Percentiles rank a stretch among this genome's conserved stretches.
phyloP scores from a whole-genome alignment of 2,329 filamentous ascomycete species.

The Xylaria sp. region DNA sequence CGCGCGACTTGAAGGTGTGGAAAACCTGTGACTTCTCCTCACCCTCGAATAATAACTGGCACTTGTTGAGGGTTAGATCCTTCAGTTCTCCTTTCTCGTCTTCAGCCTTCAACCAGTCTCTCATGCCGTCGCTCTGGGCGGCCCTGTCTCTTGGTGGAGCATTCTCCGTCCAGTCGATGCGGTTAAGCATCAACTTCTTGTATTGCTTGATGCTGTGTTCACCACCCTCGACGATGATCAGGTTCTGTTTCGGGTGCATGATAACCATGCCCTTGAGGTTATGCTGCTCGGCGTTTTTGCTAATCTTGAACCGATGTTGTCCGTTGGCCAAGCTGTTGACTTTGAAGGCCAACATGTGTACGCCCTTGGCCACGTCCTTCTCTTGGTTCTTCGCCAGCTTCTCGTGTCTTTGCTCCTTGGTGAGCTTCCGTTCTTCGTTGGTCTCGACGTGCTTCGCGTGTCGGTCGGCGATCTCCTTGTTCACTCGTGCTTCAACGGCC shows the following conservation, averaged over 20 bases:
- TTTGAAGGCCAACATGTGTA: slow-evolving; percentile 88
- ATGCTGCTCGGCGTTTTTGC: slow-evolving; percentile 90
- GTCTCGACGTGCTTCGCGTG: slow-evolving; percentile 78
- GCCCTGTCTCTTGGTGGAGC: slow-evolving; percentile 72
- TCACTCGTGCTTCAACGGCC: slow-evolving; percentile 93
- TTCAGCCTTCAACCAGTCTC: slow-evolving; percentile 82
- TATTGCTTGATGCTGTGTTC: slow-evolving; percentile 84
- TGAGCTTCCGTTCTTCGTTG: slow-evolving; percentile 89
- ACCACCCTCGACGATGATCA: slow-evolving; percentile 93
- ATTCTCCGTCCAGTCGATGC: slow-evolving; percentile 96
- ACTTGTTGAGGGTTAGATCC: slow-evolving; percentile 84
- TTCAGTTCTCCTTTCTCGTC: slow-evolving; percentile 82
- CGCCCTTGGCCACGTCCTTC: slow-evolving; percentile 86
- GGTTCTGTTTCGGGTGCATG: slow-evolving; percentile 86
- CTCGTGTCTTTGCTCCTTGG: slow-evolving; percentile 85
- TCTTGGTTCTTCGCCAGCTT: slow-evolving; percentile 87
- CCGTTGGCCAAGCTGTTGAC: slow-evolving; percentile 91
- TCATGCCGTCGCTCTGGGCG: slow-evolving; percentile 67
- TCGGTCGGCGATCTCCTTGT: slow-evolving; percentile 89
- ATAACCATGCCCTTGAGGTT: slow-evolving; percentile 90
- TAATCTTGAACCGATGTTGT: slow-evolving; percentile 92
- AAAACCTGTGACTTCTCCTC: slow-evolving; percentile 84
- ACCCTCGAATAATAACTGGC: slow-evolving; percentile 88
- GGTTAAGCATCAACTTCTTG: slow-evolving; percentile 91
- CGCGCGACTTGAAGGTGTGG: slow-evolving; percentile 86